Conservation (phyloP, 768 basidiomycete genomes). For the Collybia sordida region DNA sequence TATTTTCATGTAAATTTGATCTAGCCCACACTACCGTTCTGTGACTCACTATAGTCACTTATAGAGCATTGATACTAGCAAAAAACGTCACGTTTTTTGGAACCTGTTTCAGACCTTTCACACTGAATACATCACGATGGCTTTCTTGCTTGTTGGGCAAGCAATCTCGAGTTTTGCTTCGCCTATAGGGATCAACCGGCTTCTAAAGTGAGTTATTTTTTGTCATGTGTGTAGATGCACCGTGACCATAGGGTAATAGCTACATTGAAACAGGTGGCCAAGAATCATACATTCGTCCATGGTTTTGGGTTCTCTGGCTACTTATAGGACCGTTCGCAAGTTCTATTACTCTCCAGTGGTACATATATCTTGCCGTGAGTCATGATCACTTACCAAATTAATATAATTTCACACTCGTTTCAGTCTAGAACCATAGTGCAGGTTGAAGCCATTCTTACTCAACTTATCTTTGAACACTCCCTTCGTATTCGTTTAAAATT, state of each 20-base stretch:
- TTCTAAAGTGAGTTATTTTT: conserved; percentile 34
- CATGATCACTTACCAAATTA: not conserved
- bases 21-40: too few relatives aligned
- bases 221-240: not conserved
- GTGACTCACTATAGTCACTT: too few relatives aligned
- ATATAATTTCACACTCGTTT: conserved; percentile 3
- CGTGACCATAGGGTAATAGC: conserved; percentile 30
- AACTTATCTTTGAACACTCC: conserved; percentile 43
- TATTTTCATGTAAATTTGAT: too few relatives aligned
- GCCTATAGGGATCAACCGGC: conserved; percentile 40
- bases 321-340: conserved; percentile 46
- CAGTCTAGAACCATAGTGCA: conserved; percentile 47
- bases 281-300: conserved; percentile 52
- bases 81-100: conserved; percentile 44
- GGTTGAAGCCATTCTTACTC: conserved; percentile 43
- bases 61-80: too few relatives aligned
- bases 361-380: conserved; percentile 45
- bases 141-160: conserved; percentile 27
- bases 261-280: conserved; percentile 58
- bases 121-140: conserved; percentile 26
- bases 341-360: conserved; percentile 51
- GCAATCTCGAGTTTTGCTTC: conserved; percentile 27
- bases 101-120: conserved; percentile 40
- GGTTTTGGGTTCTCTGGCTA: conserved; percentile 64
- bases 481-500: conserved; percentile 70